Base-by-base conservation (phyloP, 257 asterid species). In the Fraxinus excelsior region DNA sequence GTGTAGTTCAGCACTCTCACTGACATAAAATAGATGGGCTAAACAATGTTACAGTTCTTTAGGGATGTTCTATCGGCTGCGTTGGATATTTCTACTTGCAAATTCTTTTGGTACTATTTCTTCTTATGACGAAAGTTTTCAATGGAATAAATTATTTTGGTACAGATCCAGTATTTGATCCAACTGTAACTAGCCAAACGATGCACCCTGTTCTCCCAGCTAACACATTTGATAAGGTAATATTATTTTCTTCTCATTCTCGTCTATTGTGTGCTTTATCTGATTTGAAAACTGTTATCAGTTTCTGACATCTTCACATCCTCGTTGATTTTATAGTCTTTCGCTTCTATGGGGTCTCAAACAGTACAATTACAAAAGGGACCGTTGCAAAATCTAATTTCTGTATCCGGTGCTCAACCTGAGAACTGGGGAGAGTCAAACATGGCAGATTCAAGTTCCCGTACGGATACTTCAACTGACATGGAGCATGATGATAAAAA, bases 201-300 rank as follows among this genome's bases (percentile, higher is more conserved):
- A 83, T 49, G 38, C 90, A 80, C 21, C 70, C 84, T 73, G 91
- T 80, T 83, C 83, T 81, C 76, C 32, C 67, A 3, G 29, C 67
- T 60, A 60, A 25, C 32, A 40, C 80, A 35, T 84, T 85, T 75
- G 84, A 86, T 82, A 90, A 86, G 97, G 97, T 92, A 76, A 76
- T 25, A 18, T 18, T 70, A 74, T n/a, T 34, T 74, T 68, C 21
- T 70, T 26, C 75, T 72, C 37, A 13, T 18, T 51, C 26, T 70
- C 9, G 6, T n/a, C 26, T 51, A 71, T 13, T 77, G 13, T 37
- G 11, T 8, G 42, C 69, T 3, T 51, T 68, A 25, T 53, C 13
- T 72, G 16, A 4, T 70, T 37, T 70, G 78, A 25, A 58, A 74
- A 60, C 23, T 68, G 77, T 76, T 32, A 23, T 38, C 72, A 35